Conservation (phyloP, 2,329 filamentous ascomycete species). For the Purpureocillium takamizusanense region DNA sequence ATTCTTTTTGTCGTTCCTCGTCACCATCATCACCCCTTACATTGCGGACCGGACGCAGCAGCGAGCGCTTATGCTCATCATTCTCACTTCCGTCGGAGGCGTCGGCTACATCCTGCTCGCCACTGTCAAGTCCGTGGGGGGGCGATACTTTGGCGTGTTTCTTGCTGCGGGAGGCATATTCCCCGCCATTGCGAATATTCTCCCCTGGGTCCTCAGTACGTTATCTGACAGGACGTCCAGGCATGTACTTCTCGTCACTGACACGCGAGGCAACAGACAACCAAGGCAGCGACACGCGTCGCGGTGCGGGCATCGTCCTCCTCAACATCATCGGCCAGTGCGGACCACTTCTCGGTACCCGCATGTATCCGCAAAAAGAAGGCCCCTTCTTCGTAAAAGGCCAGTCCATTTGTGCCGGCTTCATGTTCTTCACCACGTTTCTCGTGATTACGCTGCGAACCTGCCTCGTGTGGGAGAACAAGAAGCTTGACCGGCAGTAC, state of each 20-base stretch:
- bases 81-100: slow-evolving; percentile 5
- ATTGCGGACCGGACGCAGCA: slow-evolving; percentile 8
- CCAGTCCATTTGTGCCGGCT: slow-evolving; percentile 4
- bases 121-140: not conserved
- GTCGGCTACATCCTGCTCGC: slow-evolving; percentile 6
- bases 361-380: slow-evolving; percentile 3
- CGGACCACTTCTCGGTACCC: slow-evolving; percentile 6
- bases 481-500: slow-evolving; percentile 2
- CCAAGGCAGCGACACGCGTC: slow-evolving; percentile 6
- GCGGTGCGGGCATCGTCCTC: slow-evolving; percentile 5
- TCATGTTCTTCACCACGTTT: slow-evolving; percentile 8
- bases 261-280: slow-evolving; percentile 1
- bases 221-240: too few relatives aligned
- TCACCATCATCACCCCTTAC: slow-evolving; percentile 7
- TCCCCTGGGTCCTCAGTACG: slow-evolving; percentile 4
- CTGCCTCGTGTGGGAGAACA: slow-evolving; percentile 6
- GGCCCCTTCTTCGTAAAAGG: slow-evolving; percentile 3
- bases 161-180: slow-evolving; percentile 4
- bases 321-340: slow-evolving; percentile 6
- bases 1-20: slow-evolving; percentile 8
- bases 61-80: slow-evolving; percentile 5
- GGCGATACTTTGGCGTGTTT: slow-evolving; percentile 5
- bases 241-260: too few relatives aligned
- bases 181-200: slow-evolving; percentile 6
- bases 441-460: slow-evolving; percentile 4